phyloP scores from a whole-genome alignment of 1,284 basidiomycete genomes.

The Microbotryum violaceum region DNA sequence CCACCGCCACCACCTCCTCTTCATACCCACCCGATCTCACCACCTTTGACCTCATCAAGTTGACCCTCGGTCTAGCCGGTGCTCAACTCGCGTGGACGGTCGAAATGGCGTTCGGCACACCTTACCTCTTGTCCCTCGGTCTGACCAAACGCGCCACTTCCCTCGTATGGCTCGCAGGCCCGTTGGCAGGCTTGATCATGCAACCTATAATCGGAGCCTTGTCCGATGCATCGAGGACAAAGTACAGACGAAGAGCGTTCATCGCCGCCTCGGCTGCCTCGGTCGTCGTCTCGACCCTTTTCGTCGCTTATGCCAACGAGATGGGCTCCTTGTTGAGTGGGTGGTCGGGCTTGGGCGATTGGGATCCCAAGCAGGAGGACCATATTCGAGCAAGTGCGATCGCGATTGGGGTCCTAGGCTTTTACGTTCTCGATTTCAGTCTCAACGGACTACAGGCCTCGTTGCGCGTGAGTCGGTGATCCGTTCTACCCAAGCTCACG shows the following conservation, averaged over 20 bases:
- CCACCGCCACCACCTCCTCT: neutral
- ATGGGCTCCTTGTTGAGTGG: slow-evolving; percentile 70
- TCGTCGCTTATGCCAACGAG: slow-evolving; percentile 78
- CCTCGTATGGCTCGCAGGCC: slow-evolving; percentile 86
- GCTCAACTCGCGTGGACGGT: slow-evolving; percentile 90
- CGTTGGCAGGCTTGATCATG: slow-evolving; percentile 80
- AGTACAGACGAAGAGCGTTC: slow-evolving; percentile 21
- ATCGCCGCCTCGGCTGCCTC: slow-evolving; percentile 16
- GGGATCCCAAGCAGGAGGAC: slow-evolving; percentile 68
- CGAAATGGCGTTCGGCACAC: slow-evolving; percentile 71
- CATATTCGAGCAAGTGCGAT: slow-evolving; percentile 66
- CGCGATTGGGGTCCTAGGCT: slow-evolving; percentile 76
- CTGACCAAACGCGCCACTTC: slow-evolving; percentile 83
- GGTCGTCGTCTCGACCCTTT: slow-evolving; percentile 58
- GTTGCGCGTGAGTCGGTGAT: slow-evolving; percentile 14
- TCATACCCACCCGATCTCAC: slow-evolving; percentile 1
- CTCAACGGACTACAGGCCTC: slow-evolving; percentile 54
- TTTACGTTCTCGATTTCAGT: slow-evolving; percentile 90
- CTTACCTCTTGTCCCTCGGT: slow-evolving; percentile 78
- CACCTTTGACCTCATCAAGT: slow-evolving; percentile 14
- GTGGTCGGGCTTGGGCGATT: slow-evolving; percentile 66
- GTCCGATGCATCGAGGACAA: slow-evolving; percentile 17
- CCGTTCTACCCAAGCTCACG: neutral
- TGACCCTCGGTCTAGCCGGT: slow-evolving; percentile 55
- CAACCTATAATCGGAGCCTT: slow-evolving; percentile 80